Evolutionary conservation across 495 filamentous ascomycete genomes (phyloP).

Genomic region (Talaromyces thailandensis): DNA sequence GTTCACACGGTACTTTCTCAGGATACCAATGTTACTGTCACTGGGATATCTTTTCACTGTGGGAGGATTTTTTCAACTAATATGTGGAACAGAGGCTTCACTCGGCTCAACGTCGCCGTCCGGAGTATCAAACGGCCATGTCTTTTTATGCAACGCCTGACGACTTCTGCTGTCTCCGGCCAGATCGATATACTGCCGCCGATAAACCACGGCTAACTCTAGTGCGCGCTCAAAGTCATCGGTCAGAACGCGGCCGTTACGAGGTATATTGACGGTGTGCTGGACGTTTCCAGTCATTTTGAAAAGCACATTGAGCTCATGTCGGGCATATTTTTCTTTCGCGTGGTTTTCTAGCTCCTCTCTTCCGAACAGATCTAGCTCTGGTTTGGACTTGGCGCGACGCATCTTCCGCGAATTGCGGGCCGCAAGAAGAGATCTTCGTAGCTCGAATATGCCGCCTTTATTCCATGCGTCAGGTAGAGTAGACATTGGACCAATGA

Average conservation of each 20-base stretch:
- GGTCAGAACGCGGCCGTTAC: not conserved
- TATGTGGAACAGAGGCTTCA: not conserved
- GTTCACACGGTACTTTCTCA: not conserved
- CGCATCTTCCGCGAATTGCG: not conserved
- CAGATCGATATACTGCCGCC: not conserved
- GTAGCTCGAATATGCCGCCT: not conserved
- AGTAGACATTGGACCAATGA: not conserved
- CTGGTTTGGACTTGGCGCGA: not conserved
- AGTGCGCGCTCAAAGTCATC: not conserved
- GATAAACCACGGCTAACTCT: not conserved
- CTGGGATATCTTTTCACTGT: not conserved
- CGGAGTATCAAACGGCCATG: not conserved
- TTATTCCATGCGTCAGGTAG: not conserved
- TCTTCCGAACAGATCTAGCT: not conserved
- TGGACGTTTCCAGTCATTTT: not conserved
- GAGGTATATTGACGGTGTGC: not conserved
- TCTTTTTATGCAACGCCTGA: not conserved
- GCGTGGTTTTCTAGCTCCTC: not conserved
- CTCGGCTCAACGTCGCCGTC: not conserved
- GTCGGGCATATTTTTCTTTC: not conserved
- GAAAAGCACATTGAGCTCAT: not conserved
- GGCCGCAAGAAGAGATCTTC: not conserved
- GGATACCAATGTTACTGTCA: not conserved
- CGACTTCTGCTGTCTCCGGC: not conserved
- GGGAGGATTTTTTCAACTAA: not conserved